These are phyloP conservation scores for Eucalyptus globulus DNA, from an alignment of 345 rosid species.

Conservation along the genomic window DNA sequence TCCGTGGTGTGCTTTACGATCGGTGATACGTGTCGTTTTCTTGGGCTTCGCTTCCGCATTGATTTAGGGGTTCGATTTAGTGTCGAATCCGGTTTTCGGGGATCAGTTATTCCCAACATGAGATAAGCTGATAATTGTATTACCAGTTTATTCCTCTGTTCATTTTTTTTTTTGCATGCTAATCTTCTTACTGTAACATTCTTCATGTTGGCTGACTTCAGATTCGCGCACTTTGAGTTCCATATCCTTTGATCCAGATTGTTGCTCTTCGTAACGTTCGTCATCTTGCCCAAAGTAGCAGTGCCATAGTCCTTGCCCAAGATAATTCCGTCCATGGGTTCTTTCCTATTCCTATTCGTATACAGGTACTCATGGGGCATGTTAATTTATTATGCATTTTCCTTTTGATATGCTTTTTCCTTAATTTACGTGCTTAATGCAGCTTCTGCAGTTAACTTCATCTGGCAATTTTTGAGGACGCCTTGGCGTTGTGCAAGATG, in stretches of 20 bases:
- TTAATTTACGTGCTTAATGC: constrained; percentile 1
- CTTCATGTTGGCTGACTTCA: constrained; percentile 8
- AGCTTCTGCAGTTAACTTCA: constrained; percentile 92
- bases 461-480: constrained; percentile 93
- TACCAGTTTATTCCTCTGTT: background rate
- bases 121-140: constrained; percentile 16
- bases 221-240: constrained; percentile 88
- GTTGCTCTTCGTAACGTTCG: constrained; percentile 67
- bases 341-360: constrained; percentile 91
- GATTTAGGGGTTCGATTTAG: no score
- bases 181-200: background rate
- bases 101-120: no score
- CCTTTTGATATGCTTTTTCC: background rate
- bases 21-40: no score
- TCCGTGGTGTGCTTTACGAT: no score
- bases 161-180: background rate
- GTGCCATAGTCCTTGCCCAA: constrained; percentile 51
- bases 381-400: background rate
- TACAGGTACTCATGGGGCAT: constrained; percentile 80
- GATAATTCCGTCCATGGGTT: constrained; percentile 76
- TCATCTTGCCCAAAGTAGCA: constrained; percentile 59
- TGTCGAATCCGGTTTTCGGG: no score
- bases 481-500: constrained; percentile 80
- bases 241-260: constrained; percentile 78
- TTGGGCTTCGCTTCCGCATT: no score